Percentiles rank a stretch among this genome's conserved stretches.
Conservation (phyloP, 805 yeast genomes). For the Candida maltosa region DNA sequence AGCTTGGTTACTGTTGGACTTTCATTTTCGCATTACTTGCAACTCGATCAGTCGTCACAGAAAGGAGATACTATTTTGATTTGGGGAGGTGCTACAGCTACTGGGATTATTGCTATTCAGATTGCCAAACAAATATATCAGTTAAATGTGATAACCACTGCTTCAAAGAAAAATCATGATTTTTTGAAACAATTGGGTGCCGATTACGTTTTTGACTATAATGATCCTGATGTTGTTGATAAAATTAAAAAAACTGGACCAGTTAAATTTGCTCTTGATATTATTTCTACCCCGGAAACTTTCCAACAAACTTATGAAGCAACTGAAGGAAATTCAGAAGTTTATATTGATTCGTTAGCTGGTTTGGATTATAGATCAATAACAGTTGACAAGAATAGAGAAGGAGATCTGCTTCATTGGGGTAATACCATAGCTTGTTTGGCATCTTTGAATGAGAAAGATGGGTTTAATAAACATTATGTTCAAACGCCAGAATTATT, state of each 20-base stretch:
- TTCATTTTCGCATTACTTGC: constrained; percentile 33
- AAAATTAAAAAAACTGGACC: constrained; percentile 18
- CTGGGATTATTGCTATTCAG: constrained; percentile 30
- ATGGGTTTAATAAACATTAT: constrained; percentile 5
- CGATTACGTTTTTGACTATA: constrained; percentile 26
- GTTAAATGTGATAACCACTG: constrained; percentile 26
- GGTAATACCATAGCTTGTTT: constrained; percentile 14
- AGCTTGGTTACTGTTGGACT: constrained; percentile 50
- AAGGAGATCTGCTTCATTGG: constrained; percentile 10
- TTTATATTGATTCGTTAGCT: constrained; percentile 17
- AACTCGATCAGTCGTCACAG: constrained; percentile 16
- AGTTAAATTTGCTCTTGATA: constrained; percentile 26
- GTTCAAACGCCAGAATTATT: constrained; percentile 10
- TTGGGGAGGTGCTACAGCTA: constrained; percentile 38
- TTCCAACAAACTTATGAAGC: constrained; percentile 26
- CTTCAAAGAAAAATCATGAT: constrained; percentile 21
- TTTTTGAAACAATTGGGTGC: constrained; percentile 27
- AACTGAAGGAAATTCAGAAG: constrained; percentile 19
- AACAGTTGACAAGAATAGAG: constrained; percentile 7
- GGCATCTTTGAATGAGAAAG: constrained; percentile 11
- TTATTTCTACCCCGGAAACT: constrained; percentile 18
- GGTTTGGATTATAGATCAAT: constrained; percentile 11
- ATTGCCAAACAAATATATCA: constrained; percentile 28
- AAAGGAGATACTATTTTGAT: constrained; percentile 19
- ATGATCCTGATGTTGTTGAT: constrained; percentile 19